Conservation (phyloP, 805 yeast genomes). For the Ogataea nakhonphanomensis region DNA sequence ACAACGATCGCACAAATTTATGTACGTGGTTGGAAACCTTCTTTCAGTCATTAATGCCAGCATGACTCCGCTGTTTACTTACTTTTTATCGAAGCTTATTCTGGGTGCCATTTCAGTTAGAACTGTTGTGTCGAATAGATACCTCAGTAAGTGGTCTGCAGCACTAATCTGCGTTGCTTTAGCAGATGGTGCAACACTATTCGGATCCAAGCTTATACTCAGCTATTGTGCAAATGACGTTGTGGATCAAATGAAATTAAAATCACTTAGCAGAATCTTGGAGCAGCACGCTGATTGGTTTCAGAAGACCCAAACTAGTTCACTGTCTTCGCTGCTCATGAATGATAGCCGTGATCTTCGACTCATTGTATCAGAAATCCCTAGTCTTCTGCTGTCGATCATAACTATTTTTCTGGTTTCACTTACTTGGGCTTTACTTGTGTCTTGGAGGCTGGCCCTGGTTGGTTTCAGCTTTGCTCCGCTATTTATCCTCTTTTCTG, state of each 20-base stretch:
- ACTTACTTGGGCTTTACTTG: conserved; percentile 67
- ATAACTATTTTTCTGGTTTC: conserved; percentile 57
- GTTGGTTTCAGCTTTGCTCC: conserved; percentile 81
- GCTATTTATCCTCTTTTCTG: conserved; percentile 48
- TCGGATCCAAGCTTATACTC: conserved; percentile 47
- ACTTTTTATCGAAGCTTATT: conserved; percentile 65
- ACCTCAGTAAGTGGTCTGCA: conserved; percentile 62
- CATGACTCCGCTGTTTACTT: conserved; percentile 75
- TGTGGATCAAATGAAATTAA: conserved; percentile 51
- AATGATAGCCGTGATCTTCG: conserved; percentile 82
- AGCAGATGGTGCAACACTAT: conserved; percentile 56
- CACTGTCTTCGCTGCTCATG: conserved; percentile 62
- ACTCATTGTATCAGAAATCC: conserved; percentile 56
- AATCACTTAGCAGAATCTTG: conserved; percentile 46
- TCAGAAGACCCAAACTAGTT: conserved; percentile 42
- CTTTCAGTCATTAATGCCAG: conserved; percentile 57
- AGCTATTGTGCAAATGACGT: conserved; percentile 65
- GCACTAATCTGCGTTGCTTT: conserved; percentile 60
- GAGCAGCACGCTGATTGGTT: conserved; percentile 56
- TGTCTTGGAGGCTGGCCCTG: conserved; percentile 85
- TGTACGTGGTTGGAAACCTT: conserved; percentile 48
- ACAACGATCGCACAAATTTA: conserved; percentile 7
- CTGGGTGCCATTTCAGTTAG: conserved; percentile 54
- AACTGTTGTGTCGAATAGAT: conserved; percentile 26
- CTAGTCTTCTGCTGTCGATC: conserved; percentile 53